Evolutionary conservation across 2,329 filamentous ascomycete species (phyloP), one percentile per base, ranked within the genome.

Genomic region (Cercospora janseana): DNA sequence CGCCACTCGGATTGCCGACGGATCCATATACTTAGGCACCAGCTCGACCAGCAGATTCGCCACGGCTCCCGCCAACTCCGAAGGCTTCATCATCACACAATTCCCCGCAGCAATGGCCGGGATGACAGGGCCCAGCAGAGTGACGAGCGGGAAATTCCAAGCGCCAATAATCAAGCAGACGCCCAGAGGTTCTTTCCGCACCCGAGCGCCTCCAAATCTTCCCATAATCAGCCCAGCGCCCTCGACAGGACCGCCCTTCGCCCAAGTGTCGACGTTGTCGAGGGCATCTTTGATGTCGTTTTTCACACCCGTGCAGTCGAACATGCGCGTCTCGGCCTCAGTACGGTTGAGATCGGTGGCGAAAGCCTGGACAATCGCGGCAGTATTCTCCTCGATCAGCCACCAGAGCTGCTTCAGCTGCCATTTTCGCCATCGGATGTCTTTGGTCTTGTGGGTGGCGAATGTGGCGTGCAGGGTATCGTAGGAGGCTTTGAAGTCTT

Each of bases 31-130:
- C 28, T 80, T 77, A 64, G 86, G 81, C 35, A 95, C 69, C 57
- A 95, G 79, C 71, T 86, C 85, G 72, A 86, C 82, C 61, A 94
- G 69, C 15, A 90, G 80, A 69, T 85, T 86, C 45, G 89, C 88
- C 10, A 83, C 82, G 52, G 82, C 74, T 21, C 89, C 83, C 0
- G 89, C 77, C 38, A 81, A 79, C 72, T 96, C 92, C 10, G 87
- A 92, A 4, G 91, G 90, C 77, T 96, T 96, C 61, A 95, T 68
- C 16, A 95, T 74, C 38, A 84, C 87, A 6, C 89, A 90, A 70
- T 91, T 95, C 45, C 91, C 91, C 8, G 88, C 91, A 35, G 87
- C 83, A 61, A 96, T 94, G 63, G 90, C 91, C 51, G 90, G 91
- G 55, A 94, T 79, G 50, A 93, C 70, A 1, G 91, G 88, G 1